Conservation (phyloP, 495 filamentous ascomycete species). For the Rhypophila decipiens region DNA sequence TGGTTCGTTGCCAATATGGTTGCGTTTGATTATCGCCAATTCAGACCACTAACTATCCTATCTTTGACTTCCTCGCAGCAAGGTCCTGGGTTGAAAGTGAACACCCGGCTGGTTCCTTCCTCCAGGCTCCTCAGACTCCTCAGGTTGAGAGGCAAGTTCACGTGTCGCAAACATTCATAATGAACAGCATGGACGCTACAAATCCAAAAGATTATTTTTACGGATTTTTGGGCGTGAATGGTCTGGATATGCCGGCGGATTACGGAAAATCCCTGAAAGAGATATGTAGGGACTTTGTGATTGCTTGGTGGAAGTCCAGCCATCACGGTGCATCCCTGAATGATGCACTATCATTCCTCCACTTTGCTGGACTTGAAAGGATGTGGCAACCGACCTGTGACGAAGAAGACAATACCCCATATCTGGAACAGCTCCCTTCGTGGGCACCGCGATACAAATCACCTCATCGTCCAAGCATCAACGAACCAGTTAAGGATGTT, state of each 20-base stretch:
- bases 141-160: not conserved
- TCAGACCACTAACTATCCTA: not conserved
- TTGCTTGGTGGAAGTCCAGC: not conserved
- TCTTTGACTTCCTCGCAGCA: not conserved
- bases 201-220: not conserved
- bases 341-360: not conserved
- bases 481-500: not conserved
- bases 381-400: not conserved
- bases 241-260: not conserved
- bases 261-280: not conserved
- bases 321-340: not conserved
- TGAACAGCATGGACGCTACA: not conserved
- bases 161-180: not conserved
- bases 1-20: not conserved
- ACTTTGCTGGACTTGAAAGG: not conserved
- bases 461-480: not conserved
- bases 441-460: not conserved
- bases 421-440: not conserved
- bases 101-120: too few relatives aligned
- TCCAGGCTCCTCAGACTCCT: not conserved
- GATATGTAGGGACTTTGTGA: not conserved
- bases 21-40: not conserved
- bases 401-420: not conserved
- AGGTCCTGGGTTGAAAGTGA: too few relatives aligned
- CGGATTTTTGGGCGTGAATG: not conserved